Percentiles rank a stretch among this genome's conserved stretches.
These are phyloP conservation scores for Metarhizium rileyi DNA, from an alignment of 2,329 filamentous ascomycete species.

Conservation along the genomic window DNA sequence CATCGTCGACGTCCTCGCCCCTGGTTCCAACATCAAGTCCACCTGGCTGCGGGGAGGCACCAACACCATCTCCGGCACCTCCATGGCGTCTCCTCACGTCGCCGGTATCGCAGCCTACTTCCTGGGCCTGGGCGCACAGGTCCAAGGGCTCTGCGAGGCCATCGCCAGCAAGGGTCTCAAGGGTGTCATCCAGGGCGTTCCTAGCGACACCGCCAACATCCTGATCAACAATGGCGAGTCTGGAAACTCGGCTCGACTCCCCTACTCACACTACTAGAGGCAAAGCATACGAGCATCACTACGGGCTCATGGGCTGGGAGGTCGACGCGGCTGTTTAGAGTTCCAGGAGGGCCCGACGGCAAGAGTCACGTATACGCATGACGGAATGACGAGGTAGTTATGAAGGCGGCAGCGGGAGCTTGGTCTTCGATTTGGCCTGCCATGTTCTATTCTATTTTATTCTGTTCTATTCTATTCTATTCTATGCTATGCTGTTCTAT, in stretches of 20 bases:
- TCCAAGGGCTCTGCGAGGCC: slow-evolving; percentile 36
- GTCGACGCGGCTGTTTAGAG: background rate
- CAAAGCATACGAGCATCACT: no score
- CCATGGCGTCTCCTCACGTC: slow-evolving; percentile 31
- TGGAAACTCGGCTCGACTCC: background rate
- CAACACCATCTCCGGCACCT: slow-evolving; percentile 32
- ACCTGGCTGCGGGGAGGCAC: slow-evolving; percentile 32
- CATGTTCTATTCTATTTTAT: no score
- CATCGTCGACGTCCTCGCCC: slow-evolving; percentile 38
- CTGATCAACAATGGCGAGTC: slow-evolving; percentile 44
- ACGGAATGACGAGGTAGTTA: no score
- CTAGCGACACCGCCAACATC: slow-evolving; percentile 37
- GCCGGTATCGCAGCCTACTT: slow-evolving; percentile 32
- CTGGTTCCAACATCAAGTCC: slow-evolving; percentile 34
- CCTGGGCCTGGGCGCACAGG: slow-evolving; percentile 31
- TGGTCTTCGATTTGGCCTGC: no score
- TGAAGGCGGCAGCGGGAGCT: no score
- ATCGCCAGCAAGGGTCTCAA: slow-evolving; percentile 33
- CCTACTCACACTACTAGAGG: background rate
- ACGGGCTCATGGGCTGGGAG: no score
- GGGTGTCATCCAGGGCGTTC: slow-evolving; percentile 30
- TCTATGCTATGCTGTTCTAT: no score
- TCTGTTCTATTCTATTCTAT: no score
- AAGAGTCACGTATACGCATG: no score
- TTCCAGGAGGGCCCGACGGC: no score